Base-by-base conservation (phyloP, 495 filamentous ascomycete species). In the Tuber brumale region DNA sequence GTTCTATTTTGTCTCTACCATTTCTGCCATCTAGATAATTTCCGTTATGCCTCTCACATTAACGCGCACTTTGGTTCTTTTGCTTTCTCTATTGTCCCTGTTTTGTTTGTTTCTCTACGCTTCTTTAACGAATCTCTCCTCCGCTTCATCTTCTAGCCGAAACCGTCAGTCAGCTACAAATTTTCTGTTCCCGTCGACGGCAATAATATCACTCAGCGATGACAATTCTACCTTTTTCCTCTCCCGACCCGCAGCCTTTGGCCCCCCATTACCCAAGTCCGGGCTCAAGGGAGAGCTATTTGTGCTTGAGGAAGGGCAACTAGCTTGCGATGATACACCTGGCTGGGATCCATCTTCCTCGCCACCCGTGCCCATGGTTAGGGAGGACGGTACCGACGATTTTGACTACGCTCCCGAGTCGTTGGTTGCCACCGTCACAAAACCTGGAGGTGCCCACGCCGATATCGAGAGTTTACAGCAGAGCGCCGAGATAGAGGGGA, bases 171-270 rank as follows among this genome's bases (percentile, higher is more conserved):
- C 80, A 73, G 87, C 90, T 31, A 89, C 90, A 8, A 87, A 89
- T 66, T 92, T 93, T 12, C 89, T 99, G 12, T 99, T 99, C 83
- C 94, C 96, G 19, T 93, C 94, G 6, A 96, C 93, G 75, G 96
- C 95, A 43, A 91, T 96, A 76, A 97, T 99, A 83, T 97, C 93
- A 79, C 90, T 99, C 66, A 97, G 93, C 76, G 94, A 99, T 85
- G 95, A 99, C 84, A 98, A 98, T 83, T 97, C 93, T 61, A 99
- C 95, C 8, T 97, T 95, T 79, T 99, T 99, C 85, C 85, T 96
- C 31, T 94, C 95, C 70, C 88, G 95, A 51, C 96, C 95, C 75
- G 95, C 95, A 61, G 94, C 93, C 72, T 99, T 98, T 84, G 95
- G 95, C 1, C 93, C 96, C 3, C 82, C 90, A 2, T 84, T 99